Base-by-base conservation (phyloP, 2,329 filamentous ascomycete genomes). In the Xylaria sp. region DNA sequence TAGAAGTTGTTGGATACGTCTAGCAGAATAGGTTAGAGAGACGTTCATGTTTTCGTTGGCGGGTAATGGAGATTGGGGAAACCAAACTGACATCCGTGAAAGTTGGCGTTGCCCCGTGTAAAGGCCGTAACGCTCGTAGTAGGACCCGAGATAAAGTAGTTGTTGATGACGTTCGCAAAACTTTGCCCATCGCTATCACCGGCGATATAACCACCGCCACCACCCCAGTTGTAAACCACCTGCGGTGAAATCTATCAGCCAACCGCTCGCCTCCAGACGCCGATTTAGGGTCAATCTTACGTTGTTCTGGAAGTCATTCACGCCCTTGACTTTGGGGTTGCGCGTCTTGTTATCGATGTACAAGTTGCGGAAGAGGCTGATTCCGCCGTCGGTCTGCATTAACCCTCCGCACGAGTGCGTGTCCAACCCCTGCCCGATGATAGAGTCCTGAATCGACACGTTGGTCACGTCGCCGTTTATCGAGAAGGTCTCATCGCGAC, bases 331-430 rank as follows among this genome's bases (percentile, higher is more conserved):
- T 67, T 87, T 87, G 1, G 86, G 85, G 66, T 87, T 86, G 1
- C 85, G 80, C 10, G 85, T 88, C 74, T 88, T 86, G 70, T 86
- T 87, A 68, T 87, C 85, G 63, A 87, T 84, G 73, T 86, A 88
- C 36, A 88, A 73, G 71, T 87, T 87, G 4, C 85, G 79, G 75
- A 87, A 86, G 4, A 86, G 79, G 18, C 81, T 84, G 39, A 86
- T 76, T 12, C 84, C 83, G 9, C 82, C 82, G 28, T 84, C 78
- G 1, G 83, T 84, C 75, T 86, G 81, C 74, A 86, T 84, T 20
- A 86, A 74, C 1, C 84, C 84, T 6, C 84, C 84, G 62, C 84
- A 86, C 1, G 83, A 83, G 71, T 87, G 85, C 0, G 84, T 85
- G 68, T 85, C 80, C 0, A 87, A 78, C 0, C 85, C 85, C 71